These are phyloP conservation scores for Yamadazyma sp. DNA, from an alignment of 805 yeast species.

Conservation along the genomic window DNA sequence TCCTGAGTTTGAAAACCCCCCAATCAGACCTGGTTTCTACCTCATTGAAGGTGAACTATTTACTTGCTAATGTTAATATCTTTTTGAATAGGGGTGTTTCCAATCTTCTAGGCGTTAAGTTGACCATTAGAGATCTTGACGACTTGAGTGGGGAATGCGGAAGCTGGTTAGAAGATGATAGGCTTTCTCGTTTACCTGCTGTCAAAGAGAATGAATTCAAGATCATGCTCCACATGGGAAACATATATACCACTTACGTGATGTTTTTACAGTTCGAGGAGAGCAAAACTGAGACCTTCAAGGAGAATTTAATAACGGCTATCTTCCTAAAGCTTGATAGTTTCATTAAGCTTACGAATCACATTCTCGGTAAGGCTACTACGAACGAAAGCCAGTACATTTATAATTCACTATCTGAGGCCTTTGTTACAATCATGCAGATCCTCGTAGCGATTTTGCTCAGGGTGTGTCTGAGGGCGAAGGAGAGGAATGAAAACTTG, in stretches of 20 bases:
- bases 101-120: slow-evolving; percentile 19
- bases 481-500: slow-evolving; percentile 13
- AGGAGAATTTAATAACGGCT: slow-evolving; percentile 10
- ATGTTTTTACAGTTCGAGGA: slow-evolving; percentile 39
- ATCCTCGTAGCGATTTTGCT: slow-evolving; percentile 14
- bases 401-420: slow-evolving; percentile 10
- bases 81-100: slow-evolving; percentile 23
- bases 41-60: slow-evolving; percentile 25
- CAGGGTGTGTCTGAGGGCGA: slow-evolving; percentile 11
- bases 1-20: slow-evolving; percentile 16
- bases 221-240: slow-evolving; percentile 27
- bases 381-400: slow-evolving; percentile 11
- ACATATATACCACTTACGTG: slow-evolving; percentile 27
- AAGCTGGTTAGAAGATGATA: slow-evolving; percentile 24
- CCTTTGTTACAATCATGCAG: slow-evolving; percentile 12
- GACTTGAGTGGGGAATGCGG: slow-evolving; percentile 23
- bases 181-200: slow-evolving; percentile 16
- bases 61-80: slow-evolving; percentile 27
- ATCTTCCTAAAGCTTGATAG: slow-evolving; percentile 12
- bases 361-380: not conserved
- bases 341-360: slow-evolving; percentile 12
- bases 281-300: slow-evolving; percentile 11
- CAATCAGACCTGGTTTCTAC: slow-evolving; percentile 20
- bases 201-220: slow-evolving; percentile 20
- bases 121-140: slow-evolving; percentile 23